Evolutionary conservation across 208 protist species (phyloP).

Genomic region (Crithidia sp.): DNA sequence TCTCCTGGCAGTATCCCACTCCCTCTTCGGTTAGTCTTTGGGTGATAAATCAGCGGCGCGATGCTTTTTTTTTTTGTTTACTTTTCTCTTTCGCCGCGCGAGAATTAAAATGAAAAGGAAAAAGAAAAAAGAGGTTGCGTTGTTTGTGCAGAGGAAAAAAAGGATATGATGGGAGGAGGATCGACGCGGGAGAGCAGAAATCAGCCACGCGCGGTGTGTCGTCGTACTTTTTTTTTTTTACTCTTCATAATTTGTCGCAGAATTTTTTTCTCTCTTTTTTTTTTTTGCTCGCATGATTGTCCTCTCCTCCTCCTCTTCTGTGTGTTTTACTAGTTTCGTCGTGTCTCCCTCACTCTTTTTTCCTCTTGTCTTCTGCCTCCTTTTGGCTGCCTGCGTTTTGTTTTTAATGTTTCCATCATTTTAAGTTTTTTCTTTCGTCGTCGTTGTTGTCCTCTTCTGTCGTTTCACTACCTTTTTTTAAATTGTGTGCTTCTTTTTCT

Average conservation of each 20-base stretch:
- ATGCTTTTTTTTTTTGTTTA: not conserved
- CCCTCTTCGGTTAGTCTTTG: too few species aligned
- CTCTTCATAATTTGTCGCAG: not conserved
- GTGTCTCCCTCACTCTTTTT: slow-evolving; percentile 1
- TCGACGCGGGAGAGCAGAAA: too few species aligned
- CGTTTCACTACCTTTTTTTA: too few species aligned
- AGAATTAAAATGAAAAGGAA: too few species aligned
- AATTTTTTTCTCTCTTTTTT: not conserved
- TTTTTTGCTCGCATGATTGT: not conserved
- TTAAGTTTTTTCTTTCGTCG: too few species aligned
- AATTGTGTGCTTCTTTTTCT: not conserved
- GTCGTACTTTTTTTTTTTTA: slow-evolving; percentile 2
- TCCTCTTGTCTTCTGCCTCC: slow-evolving; percentile 14
- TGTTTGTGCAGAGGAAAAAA: not conserved
- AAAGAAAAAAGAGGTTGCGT: too few species aligned
- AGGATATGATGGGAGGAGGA: not conserved
- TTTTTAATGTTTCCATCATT: too few species aligned
- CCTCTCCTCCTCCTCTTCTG: slow-evolving; percentile 11
- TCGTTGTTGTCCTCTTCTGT: too few species aligned
- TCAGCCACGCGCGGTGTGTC: not conserved
- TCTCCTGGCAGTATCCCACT: too few species aligned
- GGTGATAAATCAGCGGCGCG: not conserved
- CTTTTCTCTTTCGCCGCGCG: not conserved
- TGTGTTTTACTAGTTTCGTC: not conserved
- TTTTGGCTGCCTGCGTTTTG: slow-evolving; percentile 4